Evolutionary conservation across 495 filamentous ascomycete species (phyloP).

Genomic region (Neurospora sp.): DNA sequence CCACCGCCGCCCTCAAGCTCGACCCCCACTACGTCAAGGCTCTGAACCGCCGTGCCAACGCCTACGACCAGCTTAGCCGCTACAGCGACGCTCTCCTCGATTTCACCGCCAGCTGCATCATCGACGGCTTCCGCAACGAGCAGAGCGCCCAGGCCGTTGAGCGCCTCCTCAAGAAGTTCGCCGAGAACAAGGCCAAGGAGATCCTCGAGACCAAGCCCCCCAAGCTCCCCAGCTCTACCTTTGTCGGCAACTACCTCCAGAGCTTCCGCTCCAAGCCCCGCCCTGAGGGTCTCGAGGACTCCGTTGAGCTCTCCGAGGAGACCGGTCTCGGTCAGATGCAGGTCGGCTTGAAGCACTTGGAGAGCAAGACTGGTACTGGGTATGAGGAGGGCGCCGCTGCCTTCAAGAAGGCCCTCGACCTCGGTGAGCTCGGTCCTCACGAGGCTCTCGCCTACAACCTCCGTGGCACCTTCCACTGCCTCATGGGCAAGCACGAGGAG

Average conservation of each 20-base stretch:
- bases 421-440: slow-evolving; percentile 63
- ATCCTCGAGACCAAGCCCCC: slow-evolving; percentile 63
- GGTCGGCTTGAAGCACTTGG: slow-evolving; percentile 69
- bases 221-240: slow-evolving; percentile 85
- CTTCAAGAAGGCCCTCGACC: slow-evolving; percentile 80
- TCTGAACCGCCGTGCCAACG: slow-evolving; percentile 87
- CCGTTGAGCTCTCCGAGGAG: slow-evolving; percentile 61
- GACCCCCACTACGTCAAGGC: slow-evolving; percentile 97
- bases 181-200: slow-evolving; percentile 79
- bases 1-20: slow-evolving; percentile 82
- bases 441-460: slow-evolving; percentile 92
- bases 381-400: slow-evolving; percentile 78
- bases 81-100: slow-evolving; percentile 94
- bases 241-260: slow-evolving; percentile 96
- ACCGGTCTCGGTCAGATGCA: slow-evolving; percentile 78
- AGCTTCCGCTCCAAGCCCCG: slow-evolving; percentile 80
- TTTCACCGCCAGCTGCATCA: slow-evolving; percentile 97
- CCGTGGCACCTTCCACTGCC: slow-evolving; percentile 89
- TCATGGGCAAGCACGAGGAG: slow-evolving; percentile 74
- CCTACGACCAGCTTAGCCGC: slow-evolving; percentile 83
- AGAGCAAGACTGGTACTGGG: slow-evolving; percentile 73
- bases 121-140: slow-evolving; percentile 90
- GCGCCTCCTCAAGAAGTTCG: slow-evolving; percentile 90
- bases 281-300: slow-evolving; percentile 74
- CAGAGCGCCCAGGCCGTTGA: slow-evolving; percentile 81